Percentiles rank a stretch among this genome's conserved stretches.
phyloP scores from a whole-genome alignment of 176 grass and related monocot species.

The Oryza australiensis region DNA sequence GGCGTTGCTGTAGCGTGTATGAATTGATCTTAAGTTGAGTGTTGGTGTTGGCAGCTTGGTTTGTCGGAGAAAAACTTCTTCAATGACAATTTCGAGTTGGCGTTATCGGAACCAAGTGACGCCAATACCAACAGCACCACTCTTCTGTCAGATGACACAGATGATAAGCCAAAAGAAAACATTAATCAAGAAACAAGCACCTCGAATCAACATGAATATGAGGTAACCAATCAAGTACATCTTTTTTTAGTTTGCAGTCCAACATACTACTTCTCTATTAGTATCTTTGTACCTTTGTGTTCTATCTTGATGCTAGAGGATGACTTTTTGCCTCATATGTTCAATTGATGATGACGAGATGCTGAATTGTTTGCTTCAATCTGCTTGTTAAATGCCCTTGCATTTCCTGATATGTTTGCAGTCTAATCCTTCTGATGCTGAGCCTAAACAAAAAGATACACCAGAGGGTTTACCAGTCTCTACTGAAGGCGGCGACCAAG shows the following conservation, averaged over 20 bases:
- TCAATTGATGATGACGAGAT: slow-evolving; percentile 2
- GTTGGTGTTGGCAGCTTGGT: slow-evolving; percentile 64
- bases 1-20: slow-evolving; percentile 19
- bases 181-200: slow-evolving; percentile 50
- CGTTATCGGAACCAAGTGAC: slow-evolving; percentile 77
- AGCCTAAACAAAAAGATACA: slow-evolving; percentile 24
- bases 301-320: neutral
- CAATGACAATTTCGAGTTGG: slow-evolving; percentile 61
- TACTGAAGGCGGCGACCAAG: slow-evolving; percentile 20
- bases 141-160: slow-evolving; percentile 74
- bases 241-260: neutral
- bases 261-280: slow-evolving; percentile 12
- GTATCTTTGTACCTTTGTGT: neutral
- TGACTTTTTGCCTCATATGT: neutral
- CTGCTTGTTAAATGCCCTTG: slow-evolving; percentile 11
- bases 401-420: slow-evolving; percentile 26
- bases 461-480: slow-evolving; percentile 20
- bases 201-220: slow-evolving; percentile 61
- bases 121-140: slow-evolving; percentile 87
- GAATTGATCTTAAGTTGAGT: slow-evolving; percentile 28
- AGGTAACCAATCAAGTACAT: slow-evolving; percentile 49
- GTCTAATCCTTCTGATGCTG: slow-evolving; percentile 45
- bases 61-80: slow-evolving; percentile 89
- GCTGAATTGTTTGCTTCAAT: slow-evolving; percentile 2
- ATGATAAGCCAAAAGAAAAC: slow-evolving; percentile 67